Percentiles rank a stretch among this genome's conserved stretches.
Conservation (phyloP, 2,329 filamentous ascomycete species). For the Paramyrothecium roridum region DNA sequence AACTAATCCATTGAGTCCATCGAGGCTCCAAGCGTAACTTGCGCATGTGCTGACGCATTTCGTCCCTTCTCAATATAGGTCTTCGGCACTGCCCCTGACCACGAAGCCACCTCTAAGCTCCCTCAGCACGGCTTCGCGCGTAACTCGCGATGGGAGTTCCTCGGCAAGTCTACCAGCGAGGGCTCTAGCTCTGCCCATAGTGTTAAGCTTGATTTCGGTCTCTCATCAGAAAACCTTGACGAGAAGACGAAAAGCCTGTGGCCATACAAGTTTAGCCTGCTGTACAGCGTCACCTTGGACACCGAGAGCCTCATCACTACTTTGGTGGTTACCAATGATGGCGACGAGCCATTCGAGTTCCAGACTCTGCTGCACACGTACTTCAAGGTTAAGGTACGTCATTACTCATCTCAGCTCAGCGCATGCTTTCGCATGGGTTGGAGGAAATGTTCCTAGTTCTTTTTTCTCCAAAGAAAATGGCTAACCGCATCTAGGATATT, state of each 20-base stretch:
- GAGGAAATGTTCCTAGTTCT: no score
- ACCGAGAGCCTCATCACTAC: constrained; percentile 74
- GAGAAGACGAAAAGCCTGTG: constrained; percentile 69
- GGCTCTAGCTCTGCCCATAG: constrained; percentile 52
- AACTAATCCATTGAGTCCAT: neutral
- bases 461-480: neutral
- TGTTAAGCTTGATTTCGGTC: constrained; percentile 94
- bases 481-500: constrained; percentile 64
- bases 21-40: no score
- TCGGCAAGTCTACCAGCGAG: constrained; percentile 70
- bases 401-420: neutral
- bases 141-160: constrained; percentile 85
- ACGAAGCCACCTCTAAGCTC: constrained; percentile 74
- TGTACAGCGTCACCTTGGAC: constrained; percentile 88
- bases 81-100: constrained; percentile 78
- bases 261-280: constrained; percentile 83
- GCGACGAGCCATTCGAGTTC: constrained; percentile 78
- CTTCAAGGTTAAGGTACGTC: constrained; percentile 70
- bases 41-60: no score
- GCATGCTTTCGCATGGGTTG: neutral
- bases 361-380: constrained; percentile 93
- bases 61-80: constrained; percentile 46
- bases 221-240: constrained; percentile 70
- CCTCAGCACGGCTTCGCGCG: constrained; percentile 95
- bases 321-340: constrained; percentile 86